These are phyloP conservation scores for Xylaria longipes DNA, from an alignment of 495 filamentous ascomycete genomes.

Conservation along the genomic window DNA sequence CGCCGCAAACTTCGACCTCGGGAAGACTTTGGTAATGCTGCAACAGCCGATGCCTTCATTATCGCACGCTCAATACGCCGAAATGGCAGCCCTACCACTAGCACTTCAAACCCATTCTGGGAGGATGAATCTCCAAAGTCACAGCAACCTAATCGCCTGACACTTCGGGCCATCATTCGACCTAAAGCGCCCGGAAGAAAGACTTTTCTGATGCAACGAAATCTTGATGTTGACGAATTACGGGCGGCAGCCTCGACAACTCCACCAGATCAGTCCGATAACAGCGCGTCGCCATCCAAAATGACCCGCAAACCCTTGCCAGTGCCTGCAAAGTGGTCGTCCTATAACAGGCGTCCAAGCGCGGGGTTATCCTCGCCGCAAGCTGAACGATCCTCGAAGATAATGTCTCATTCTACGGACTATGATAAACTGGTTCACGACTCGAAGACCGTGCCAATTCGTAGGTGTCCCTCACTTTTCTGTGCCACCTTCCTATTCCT, in stretches of 20 bases:
- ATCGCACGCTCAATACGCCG: constrained; percentile 46
- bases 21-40: constrained; percentile 42
- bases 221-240: constrained; percentile 53
- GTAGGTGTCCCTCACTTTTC: constrained; percentile 43
- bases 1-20: constrained; percentile 34
- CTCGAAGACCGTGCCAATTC: constrained; percentile 52
- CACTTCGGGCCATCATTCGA: constrained; percentile 53
- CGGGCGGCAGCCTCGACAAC: constrained; percentile 39
- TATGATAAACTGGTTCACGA: constrained; percentile 38
- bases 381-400: constrained; percentile 16
- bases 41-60: constrained; percentile 49
- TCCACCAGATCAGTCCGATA: neutral
- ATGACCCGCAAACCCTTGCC: constrained; percentile 21
- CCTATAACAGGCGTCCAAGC: constrained; percentile 32
- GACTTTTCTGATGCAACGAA: constrained; percentile 55
- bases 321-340: constrained; percentile 25
- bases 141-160: constrained; percentile 34
- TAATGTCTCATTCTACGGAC: constrained; percentile 18
- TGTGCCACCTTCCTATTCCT: neutral
- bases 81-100: constrained; percentile 24
- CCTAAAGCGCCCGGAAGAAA: constrained; percentile 49
- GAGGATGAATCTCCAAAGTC: constrained; percentile 18
- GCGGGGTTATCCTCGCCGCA: neutral
- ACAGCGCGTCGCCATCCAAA: constrained; percentile 6
- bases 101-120: constrained; percentile 24